Evolutionary conservation across 2,329 filamentous ascomycete genomes (phyloP).

Genomic region (Verticillium isaacii): DNA sequence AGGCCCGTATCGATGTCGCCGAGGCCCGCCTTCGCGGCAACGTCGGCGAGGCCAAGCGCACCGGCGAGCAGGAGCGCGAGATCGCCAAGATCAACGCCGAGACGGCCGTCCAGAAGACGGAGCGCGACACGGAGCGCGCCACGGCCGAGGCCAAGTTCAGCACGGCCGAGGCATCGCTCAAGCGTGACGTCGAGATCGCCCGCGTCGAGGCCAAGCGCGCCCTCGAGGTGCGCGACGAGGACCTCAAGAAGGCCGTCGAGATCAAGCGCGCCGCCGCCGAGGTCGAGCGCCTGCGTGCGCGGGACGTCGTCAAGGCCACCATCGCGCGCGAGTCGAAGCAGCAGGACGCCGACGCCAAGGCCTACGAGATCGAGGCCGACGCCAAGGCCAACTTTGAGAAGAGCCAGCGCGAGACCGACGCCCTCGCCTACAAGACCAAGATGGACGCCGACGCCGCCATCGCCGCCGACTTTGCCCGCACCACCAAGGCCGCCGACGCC

Average conservation of each 20-base stretch:
- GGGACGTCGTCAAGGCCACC: slow-evolving; percentile 72
- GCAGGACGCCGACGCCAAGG: slow-evolving; percentile 60
- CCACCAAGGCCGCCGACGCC: slow-evolving; percentile 35
- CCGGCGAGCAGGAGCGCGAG: slow-evolving; percentile 77
- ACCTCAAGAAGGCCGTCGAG: slow-evolving; percentile 75
- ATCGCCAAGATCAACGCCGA: slow-evolving; percentile 85
- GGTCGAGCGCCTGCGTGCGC: slow-evolving; percentile 72
- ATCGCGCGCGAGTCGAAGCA: slow-evolving; percentile 65
- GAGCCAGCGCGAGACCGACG: slow-evolving; percentile 48
- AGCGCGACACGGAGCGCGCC: slow-evolving; percentile 77
- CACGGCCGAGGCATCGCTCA: slow-evolving; percentile 67
- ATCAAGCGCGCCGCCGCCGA: slow-evolving; percentile 73
- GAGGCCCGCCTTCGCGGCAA: slow-evolving; percentile 62
- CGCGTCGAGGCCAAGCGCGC: slow-evolving; percentile 69
- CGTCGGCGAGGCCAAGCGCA: slow-evolving; percentile 72
- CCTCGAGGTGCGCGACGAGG: slow-evolving; percentile 72
- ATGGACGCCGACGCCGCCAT: slow-evolving; percentile 31
- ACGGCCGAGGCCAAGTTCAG: slow-evolving; percentile 71
- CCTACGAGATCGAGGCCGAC: slow-evolving; percentile 61
- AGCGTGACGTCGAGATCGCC: slow-evolving; percentile 69
- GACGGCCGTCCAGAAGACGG: slow-evolving; percentile 78
- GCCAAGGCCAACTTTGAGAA: slow-evolving; percentile 51
- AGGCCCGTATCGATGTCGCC: slow-evolving; percentile 65
- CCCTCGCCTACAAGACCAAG: slow-evolving; percentile 42
- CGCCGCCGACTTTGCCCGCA: slow-evolving; percentile 31